These are phyloP conservation scores for Parasarocladium wereldwijsianum DNA, from an alignment of 2,329 filamentous ascomycete genomes.

Conservation along the genomic window DNA sequence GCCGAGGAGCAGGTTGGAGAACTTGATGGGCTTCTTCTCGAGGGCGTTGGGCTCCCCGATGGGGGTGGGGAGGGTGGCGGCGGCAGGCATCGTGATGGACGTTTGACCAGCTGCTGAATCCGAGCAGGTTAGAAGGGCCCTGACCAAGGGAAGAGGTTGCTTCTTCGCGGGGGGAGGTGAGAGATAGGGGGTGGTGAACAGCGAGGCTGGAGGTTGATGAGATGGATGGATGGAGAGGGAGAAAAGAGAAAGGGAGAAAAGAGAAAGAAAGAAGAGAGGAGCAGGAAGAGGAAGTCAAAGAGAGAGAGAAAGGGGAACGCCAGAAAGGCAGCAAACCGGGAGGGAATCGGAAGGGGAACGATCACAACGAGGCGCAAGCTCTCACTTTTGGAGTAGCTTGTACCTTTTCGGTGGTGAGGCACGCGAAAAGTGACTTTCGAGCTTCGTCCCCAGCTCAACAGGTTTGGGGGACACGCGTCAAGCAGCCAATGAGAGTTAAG, in stretches of 20 bases:
- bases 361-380: too few relatives aligned
- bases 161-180: constrained; percentile 50
- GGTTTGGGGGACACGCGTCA: too few relatives aligned
- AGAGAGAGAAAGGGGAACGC: constrained; percentile 1
- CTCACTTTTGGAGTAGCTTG: too few relatives aligned
- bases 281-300: constrained; percentile 2
- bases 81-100: constrained; percentile 23
- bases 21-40: constrained; percentile 99
- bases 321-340: too few relatives aligned
- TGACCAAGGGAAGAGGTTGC: constrained; percentile 96
- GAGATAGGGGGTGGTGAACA: constrained; percentile 9
- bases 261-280: constrained; percentile 6
- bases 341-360: background rate
- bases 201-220: constrained; percentile 4
- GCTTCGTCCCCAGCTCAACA: too few relatives aligned
- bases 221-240: constrained; percentile 6
- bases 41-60: constrained; percentile 35
- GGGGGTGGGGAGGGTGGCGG: constrained; percentile 37
- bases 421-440: too few relatives aligned
- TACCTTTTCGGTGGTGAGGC: too few relatives aligned
- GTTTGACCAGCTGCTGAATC: constrained; percentile 3
- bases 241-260: constrained; percentile 8
- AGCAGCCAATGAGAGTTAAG: too few relatives aligned
- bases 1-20: constrained; percentile 93
- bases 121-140: constrained; percentile 44